Base-by-base conservation (phyloP, 1,284 basidiomycete species). In the Schizophyllum commune region DNA sequence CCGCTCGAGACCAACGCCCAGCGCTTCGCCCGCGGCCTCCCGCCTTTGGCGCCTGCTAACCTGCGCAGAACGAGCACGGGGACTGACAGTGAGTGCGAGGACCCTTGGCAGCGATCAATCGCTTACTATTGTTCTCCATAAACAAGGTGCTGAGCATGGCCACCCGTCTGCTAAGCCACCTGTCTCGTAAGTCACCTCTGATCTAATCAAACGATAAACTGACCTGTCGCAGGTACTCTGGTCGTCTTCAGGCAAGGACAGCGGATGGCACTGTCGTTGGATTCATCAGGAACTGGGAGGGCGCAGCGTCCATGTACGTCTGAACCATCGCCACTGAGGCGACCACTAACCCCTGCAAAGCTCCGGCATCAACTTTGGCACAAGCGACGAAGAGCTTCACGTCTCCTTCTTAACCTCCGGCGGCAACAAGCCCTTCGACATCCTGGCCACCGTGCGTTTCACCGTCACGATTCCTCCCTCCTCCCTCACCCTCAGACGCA, bases 11-110 rank as follows among this genome's bases (percentile, higher is more conserved):
- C 75, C 13, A 77, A 77, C 65, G 74, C 66, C 27, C 69, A 77
- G 62, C 70, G 78, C 58, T 67, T 79, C 61, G 75, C 77, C 51
- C 72, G 75, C 58, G 77, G 77, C 17, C 70, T 79, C 17, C 73
- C 75, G 32, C 74, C 75, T 1, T 63, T 69, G 60, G 69, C 68
- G 7, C 73, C 74, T 13, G 39, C 39, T 17, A 47, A 47, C 17
- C 39, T 47, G 39, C 39, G 39, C 39, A 47, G 39, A 17, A 47
- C 39, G 17, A 5, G 27, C 27, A 13, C 39, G 9, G 39, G 39
- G 39, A 47, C 39, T 47, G 39, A 47, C 13, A 47, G 39, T 47
- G 17, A 11, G 39, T 47, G 39, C 39, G 17, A 13, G 13, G 39
- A 47, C 17, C 17, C 39, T 11, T 47, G 4, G 27, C 17, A 2